Evolutionary conservation across 139 green algal species (phyloP).

Genomic region (Tetradesmus obliquus): DNA sequence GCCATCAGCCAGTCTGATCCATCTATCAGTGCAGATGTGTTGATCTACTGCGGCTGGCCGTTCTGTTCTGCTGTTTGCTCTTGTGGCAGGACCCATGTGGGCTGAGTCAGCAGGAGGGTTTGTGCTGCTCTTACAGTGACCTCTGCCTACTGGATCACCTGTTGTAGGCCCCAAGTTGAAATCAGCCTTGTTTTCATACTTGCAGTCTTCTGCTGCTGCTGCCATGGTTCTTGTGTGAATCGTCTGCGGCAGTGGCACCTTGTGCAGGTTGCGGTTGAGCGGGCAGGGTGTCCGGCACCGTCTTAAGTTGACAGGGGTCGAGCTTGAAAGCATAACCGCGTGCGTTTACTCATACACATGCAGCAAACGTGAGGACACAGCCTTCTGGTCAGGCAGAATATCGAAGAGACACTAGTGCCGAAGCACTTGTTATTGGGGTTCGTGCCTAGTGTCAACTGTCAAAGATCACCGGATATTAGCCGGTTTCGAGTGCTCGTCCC

Average conservation of each 20-base stretch:
- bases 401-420: neutral
- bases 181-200: conserved; percentile 4
- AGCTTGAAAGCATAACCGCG: neutral
- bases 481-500: too few species aligned
- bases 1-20: neutral
- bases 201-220: neutral
- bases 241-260: neutral
- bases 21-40: neutral
- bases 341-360: too few species aligned
- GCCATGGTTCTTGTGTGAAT: neutral
- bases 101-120: neutral
- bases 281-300: too few species aligned
- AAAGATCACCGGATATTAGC: neutral
- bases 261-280: neutral
- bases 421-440: neutral
- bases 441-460: neutral
- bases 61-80: neutral
- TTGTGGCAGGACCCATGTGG: neutral
- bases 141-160: neutral
- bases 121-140: too few species aligned
- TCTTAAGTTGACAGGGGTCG: neutral
- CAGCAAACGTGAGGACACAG: neutral
- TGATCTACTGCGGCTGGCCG: neutral
- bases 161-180: conserved; percentile 34
- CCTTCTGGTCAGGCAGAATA: neutral